Percentiles rank a stretch among this genome's conserved stretches.
Conservation (phyloP, 2,329 filamentous ascomycete genomes). For the Verticillium isaacii region DNA sequence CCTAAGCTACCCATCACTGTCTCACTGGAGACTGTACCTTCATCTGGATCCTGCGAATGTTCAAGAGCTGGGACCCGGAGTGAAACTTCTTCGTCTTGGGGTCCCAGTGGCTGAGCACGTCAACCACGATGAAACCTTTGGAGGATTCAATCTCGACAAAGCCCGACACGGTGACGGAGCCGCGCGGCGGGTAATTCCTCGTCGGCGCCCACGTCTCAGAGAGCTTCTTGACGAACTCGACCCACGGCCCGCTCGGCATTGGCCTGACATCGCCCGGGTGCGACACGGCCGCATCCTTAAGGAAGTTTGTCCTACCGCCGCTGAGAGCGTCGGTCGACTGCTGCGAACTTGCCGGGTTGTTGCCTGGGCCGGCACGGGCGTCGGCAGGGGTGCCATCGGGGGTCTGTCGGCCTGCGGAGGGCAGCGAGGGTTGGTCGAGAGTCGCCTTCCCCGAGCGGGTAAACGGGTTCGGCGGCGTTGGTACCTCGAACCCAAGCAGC, state of each 20-base stretch:
- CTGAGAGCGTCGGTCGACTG: constrained; percentile 5
- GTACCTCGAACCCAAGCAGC: constrained; percentile 38
- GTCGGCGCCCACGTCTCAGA: constrained; percentile 40
- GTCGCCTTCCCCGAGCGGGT: background rate
- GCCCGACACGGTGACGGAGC: constrained; percentile 48
- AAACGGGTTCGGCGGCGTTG: background rate
- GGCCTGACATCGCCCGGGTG: constrained; percentile 12
- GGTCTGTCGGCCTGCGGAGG: constrained; percentile 9
- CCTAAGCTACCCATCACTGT: background rate
- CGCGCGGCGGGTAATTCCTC: constrained; percentile 39
- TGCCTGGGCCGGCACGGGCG: constrained; percentile 3
- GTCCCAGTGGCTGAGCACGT: constrained; percentile 51
- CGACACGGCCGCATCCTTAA: constrained; percentile 12
- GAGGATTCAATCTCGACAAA: constrained; percentile 47
- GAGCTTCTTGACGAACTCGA: constrained; percentile 11
- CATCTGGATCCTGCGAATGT: constrained; percentile 11
- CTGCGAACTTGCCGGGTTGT: constrained; percentile 4
- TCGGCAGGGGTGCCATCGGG: constrained; percentile 10
- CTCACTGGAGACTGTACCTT: constrained; percentile 12
- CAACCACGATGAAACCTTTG: constrained; percentile 41
- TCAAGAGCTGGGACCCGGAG: constrained; percentile 4
- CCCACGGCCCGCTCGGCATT: constrained; percentile 9
- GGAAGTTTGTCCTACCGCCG: constrained; percentile 13
- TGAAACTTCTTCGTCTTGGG: constrained; percentile 45
- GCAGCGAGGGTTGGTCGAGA: background rate